Evolutionary conservation across 2,329 filamentous ascomycete species (phyloP), one percentile per base, ranked within the genome.

Genomic region (Fusarium praegraminearum): DNA sequence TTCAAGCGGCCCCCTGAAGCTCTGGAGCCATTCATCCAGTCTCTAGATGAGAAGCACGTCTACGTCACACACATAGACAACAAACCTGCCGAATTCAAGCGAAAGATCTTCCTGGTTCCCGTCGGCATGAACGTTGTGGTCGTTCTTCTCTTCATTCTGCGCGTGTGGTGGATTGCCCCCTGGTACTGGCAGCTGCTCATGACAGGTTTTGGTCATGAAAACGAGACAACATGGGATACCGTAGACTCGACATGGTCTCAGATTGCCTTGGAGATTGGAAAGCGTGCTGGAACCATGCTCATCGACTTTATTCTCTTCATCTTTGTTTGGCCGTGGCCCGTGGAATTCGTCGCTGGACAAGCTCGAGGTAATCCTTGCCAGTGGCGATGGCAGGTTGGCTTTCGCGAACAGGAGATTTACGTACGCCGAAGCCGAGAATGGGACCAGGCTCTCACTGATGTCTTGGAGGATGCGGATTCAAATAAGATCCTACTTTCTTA

Each of bases 61-160:
- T 97, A 98, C 85, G 87, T 98, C 75, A 86, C 91, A 32, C 94
- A 97, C 82, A 84, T 97, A 79, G 94, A 98, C 83, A 82, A 81
- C 64, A 89, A 91, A 66, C 89, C 90, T 0, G 80, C 81, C 22
- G 84, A 85, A 30, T 89, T 94, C 81, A 98, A 98, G 81, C 88
- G 88, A 77, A 91, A 93, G 75, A 91, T 97, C 74, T 98, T 97
- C 80, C 75, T 89, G 49, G 89, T 97, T 1, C 93, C 94, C 18
- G 85, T 93, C 20, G 78, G 89, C 20, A 89, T 97, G 80, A 98
- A 98, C 79, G 60, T 91, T 35, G 80, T 83, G 71, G 89, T 98
- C 60, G 82, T 85, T 11, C 75, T 84, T 3, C 79, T 93, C 33
- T 89, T 97, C 72, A 72, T 85, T 62, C 89, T 89, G 83, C 91